Evolutionary conservation across 352 stramenopile genomes (phyloP).

Genomic region (Stephanocyclus meneghinianus): DNA sequence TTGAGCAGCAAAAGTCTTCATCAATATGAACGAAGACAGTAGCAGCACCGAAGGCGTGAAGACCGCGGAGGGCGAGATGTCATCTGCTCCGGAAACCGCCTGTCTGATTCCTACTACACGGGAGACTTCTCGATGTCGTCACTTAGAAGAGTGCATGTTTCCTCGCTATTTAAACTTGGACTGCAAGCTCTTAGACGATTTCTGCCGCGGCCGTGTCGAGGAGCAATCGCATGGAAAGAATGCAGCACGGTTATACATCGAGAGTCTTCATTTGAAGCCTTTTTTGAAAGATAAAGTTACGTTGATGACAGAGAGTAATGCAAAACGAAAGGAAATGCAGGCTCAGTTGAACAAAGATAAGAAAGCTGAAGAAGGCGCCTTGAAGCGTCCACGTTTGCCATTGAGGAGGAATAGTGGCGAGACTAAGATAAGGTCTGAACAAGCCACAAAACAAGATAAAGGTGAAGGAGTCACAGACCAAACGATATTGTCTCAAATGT

Average conservation of each 20-base stretch:
- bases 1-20: constrained; percentile 6
- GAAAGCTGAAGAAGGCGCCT: too few species aligned
- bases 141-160: constrained; percentile 51
- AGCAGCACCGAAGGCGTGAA: not conserved
- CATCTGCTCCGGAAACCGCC: not conserved
- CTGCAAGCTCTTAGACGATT: constrained; percentile 37
- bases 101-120: not conserved
- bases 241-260: constrained; percentile 26
- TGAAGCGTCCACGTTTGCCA: constrained; percentile 10
- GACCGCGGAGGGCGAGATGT: not conserved
- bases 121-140: constrained; percentile 17
- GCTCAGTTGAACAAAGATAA: too few species aligned
- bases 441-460: constrained; percentile 7
- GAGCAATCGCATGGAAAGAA: not conserved
- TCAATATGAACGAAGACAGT: constrained; percentile 20
- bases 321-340: constrained; percentile 4
- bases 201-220: constrained; percentile 24
- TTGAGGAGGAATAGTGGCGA: constrained; percentile 8
- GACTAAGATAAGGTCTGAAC: not conserved
- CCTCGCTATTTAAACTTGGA: constrained; percentile 36
- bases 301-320: constrained; percentile 6
- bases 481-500: constrained; percentile 25
- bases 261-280: constrained; percentile 36
- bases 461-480: constrained; percentile 18
- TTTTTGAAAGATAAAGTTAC: constrained; percentile 35